phyloP scores from a whole-genome alignment of 495 filamentous ascomycete genomes.

The Aspergillus conjunctus region DNA sequence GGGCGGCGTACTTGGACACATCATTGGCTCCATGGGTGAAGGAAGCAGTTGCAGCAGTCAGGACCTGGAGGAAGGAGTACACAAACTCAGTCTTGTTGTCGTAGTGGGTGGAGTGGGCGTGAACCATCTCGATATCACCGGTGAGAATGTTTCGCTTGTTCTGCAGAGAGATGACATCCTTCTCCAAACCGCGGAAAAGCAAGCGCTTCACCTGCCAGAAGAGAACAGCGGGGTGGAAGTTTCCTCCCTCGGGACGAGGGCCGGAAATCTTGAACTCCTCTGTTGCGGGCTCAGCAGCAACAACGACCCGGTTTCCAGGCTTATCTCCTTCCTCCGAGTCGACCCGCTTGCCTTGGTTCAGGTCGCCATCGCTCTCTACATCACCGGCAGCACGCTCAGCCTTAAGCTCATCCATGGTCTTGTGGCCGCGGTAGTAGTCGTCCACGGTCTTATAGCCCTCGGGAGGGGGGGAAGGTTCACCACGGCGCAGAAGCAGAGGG shows the following conservation, averaged over 20 bases:
- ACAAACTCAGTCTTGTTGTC: slow-evolving; percentile 27
- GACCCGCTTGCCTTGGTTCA: neutral
- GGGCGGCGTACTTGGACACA: slow-evolving; percentile 22
- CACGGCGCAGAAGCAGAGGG: slow-evolving; percentile 24
- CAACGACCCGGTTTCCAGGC: neutral
- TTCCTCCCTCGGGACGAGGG: slow-evolving; percentile 21
- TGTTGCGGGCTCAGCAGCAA: slow-evolving; percentile 1
- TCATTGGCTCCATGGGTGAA: slow-evolving; percentile 29
- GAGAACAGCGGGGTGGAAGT: slow-evolving; percentile 14
- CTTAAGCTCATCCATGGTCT: slow-evolving; percentile 23
- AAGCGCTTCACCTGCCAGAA: slow-evolving; percentile 21
- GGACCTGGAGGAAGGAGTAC: slow-evolving; percentile 24
- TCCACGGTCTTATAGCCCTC: slow-evolving; percentile 14
- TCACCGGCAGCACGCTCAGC: slow-evolving; percentile 16
- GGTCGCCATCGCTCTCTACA: slow-evolving; percentile 13
- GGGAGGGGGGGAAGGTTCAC: slow-evolving; percentile 19
- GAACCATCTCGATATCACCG: slow-evolving; percentile 22
- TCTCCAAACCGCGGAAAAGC: slow-evolving; percentile 24
- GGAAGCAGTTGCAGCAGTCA: slow-evolving; percentile 23
- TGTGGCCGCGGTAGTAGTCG: slow-evolving; percentile 27
- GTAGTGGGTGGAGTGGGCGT: slow-evolving; percentile 21
- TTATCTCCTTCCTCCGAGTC: neutral
- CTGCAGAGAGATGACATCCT: slow-evolving; percentile 23
- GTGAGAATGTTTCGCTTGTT: slow-evolving; percentile 22
- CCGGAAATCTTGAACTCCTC: slow-evolving; percentile 16